Conservation (phyloP, 495 filamentous ascomycete species). For the Penicillium diatomitis region DNA sequence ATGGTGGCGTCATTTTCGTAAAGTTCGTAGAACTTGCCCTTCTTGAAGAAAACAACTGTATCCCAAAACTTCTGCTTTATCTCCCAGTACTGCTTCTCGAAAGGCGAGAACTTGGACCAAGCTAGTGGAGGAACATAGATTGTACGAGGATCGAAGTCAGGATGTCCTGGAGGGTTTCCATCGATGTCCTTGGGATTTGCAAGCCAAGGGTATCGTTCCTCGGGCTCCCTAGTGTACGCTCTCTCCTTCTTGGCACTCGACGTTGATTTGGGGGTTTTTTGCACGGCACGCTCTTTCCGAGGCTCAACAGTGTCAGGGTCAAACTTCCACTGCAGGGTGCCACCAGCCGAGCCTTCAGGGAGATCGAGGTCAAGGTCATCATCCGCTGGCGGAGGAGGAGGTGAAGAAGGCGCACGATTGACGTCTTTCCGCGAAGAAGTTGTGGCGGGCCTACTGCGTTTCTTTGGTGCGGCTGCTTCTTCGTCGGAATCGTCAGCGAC, state of each 20-base stretch:
- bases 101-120: conserved; percentile 73
- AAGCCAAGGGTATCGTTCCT: conserved; percentile 81
- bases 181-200: conserved; percentile 77
- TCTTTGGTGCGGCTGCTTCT: conserved; percentile 56
- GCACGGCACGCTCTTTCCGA: conserved; percentile 40
- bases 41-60: conserved; percentile 98
- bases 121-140: conserved; percentile 77
- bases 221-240: conserved; percentile 67
- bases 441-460: conserved; percentile 56
- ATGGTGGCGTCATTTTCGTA: conserved; percentile 98
- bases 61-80: conserved; percentile 98
- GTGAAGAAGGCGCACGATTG: conserved; percentile 47
- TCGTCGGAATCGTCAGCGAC: conserved; percentile 74
- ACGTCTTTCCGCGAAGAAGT: conserved; percentile 46
- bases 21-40: conserved; percentile 98
- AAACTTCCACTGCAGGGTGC: conserved; percentile 76
- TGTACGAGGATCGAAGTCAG: conserved; percentile 86
- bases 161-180: conserved; percentile 65
- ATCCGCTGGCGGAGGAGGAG: conserved; percentile 37
- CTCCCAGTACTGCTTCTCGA: conserved; percentile 99
- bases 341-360: conserved; percentile 53
- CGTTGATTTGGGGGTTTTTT: conserved; percentile 32
- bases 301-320: conserved; percentile 67
- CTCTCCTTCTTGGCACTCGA: conserved; percentile 58
- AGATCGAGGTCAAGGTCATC: conserved; percentile 43